phyloP scores from a whole-genome alignment of 768 basidiomycete species.

The Suillus variegatus region DNA sequence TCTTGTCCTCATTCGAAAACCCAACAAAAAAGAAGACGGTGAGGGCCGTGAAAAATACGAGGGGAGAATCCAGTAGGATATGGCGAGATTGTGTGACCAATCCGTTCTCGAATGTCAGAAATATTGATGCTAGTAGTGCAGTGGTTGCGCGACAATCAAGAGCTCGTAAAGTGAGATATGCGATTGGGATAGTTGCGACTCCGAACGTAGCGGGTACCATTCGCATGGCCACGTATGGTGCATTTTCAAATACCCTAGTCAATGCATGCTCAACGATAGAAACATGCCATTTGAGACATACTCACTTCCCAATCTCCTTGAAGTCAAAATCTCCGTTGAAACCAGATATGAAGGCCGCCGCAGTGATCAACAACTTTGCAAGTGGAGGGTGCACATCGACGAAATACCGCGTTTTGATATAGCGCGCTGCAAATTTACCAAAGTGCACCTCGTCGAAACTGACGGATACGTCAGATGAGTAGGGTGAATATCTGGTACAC shows the following conservation, averaged over 20 bases:
- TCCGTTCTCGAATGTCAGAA: constrained; percentile 97
- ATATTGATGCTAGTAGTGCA: constrained; percentile 84
- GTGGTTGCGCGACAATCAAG: constrained; percentile 92
- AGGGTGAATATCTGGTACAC: constrained; percentile 32
- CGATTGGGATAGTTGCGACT: constrained; percentile 83
- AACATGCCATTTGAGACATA: constrained; percentile 14
- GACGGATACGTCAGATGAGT: constrained; percentile 1
- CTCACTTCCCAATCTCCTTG: constrained; percentile 95
- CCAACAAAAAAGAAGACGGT: constrained; percentile 84
- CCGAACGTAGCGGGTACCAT: constrained; percentile 91
- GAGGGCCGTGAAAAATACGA: constrained; percentile 96
- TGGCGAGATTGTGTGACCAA: constrained; percentile 94
- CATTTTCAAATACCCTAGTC: constrained; percentile 74
- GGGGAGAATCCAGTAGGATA: constrained; percentile 97
- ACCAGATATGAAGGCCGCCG: constrained; percentile 84
- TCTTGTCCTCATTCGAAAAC: constrained; percentile 90
- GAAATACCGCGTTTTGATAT: constrained; percentile 90
- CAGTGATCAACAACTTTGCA: constrained; percentile 92
- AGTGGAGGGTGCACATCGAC: constrained; percentile 97
- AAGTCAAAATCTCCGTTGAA: constrained; percentile 96
- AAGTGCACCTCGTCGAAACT: constrained; percentile 99
- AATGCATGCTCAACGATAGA: constrained; percentile 6
- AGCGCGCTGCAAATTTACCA: constrained; percentile 93
- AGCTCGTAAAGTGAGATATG: constrained; percentile 91
- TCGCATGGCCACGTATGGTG: constrained; percentile 97